Percentiles rank a stretch among this genome's conserved stretches.
phyloP scores from a whole-genome alignment of 1,139 yeast species.

The Schwanniomyces etchellsii region DNA sequence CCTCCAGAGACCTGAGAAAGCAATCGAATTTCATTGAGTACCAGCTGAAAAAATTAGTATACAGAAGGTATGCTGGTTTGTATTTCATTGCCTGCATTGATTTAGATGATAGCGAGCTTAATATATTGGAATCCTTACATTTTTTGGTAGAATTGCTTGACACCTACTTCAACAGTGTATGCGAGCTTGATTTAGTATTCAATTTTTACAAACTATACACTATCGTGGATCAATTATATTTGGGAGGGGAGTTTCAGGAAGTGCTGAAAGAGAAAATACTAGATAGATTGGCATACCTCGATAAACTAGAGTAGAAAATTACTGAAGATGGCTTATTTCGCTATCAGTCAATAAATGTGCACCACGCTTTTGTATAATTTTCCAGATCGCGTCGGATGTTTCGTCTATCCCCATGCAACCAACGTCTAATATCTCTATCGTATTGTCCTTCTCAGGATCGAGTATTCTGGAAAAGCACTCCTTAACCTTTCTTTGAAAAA shows the following conservation, averaged over 20 bases:
- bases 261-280: slow-evolving; percentile 57
- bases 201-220: slow-evolving; percentile 70
- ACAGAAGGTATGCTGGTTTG: slow-evolving; percentile 87
- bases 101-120: slow-evolving; percentile 68
- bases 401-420: slow-evolving; percentile 51
- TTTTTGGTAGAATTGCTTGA: slow-evolving; percentile 86
- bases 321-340: slow-evolving; percentile 8
- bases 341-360: slow-evolving; percentile 10
- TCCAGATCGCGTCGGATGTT: slow-evolving; percentile 38
- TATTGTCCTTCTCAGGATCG: slow-evolving; percentile 20
- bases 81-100: slow-evolving; percentile 81
- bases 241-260: slow-evolving; percentile 78
- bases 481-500: slow-evolving; percentile 69
- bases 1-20: slow-evolving; percentile 76
- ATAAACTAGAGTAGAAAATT: slow-evolving; percentile 29
- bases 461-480: slow-evolving; percentile 49
- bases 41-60: slow-evolving; percentile 69
- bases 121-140: slow-evolving; percentile 80
- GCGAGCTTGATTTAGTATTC: slow-evolving; percentile 87
- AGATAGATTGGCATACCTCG: slow-evolving; percentile 46
- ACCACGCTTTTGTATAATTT: slow-evolving; percentile 11
- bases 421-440: slow-evolving; percentile 52
- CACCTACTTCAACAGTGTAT: slow-evolving; percentile 80
- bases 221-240: slow-evolving; percentile 67
- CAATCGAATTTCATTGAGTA: slow-evolving; percentile 80